Base-by-base conservation (phyloP, 768 basidiomycete genomes). In the Mycena epipterygia region DNA sequence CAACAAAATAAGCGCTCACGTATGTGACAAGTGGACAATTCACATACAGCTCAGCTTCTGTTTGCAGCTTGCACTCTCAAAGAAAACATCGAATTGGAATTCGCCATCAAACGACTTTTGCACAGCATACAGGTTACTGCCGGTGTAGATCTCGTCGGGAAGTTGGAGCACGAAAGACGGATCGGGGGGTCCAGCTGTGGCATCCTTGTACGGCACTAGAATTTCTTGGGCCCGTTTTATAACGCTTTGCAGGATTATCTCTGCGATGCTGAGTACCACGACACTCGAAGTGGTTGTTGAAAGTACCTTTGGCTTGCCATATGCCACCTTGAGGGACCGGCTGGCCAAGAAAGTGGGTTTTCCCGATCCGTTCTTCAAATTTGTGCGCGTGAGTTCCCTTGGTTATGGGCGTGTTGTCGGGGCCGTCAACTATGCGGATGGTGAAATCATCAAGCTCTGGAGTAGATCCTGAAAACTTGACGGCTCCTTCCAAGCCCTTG, bases 11-110 rank as follows among this genome's bases (percentile, higher is more conserved):
- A 61, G 59, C 66, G 66, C 48, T 14, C 13, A 17, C 16, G 29
- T 62, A 42, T 30, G n/a, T 19, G 21, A 12, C 46, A 58, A 30
- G n/a, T 33, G 17, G n/a, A 21, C 29, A 64, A 37, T 13, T 61
- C 14, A 64, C 29, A 29, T 72, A 96, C 95, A 81, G 72, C 85
- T 89, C 23, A 96, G 80, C 68, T 87, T 88, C 67, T 89, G 88
- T 68, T 88, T 88, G 16, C 87, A 84, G 74, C 91, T 94, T 32
- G 80, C 89, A 65, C 93, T 92, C 74, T 98, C 95, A 76, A 91
- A 98, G 79, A 92, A 90, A 19, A 98, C 87, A 75, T 99, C 97
- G 77, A 97, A 96, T 67, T 93, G 89, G 82, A 97, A 98, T 32
- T 88, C 84, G 1, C 94, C 95, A 14, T 95, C 91, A 70, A 93